A percentile compares a stretch with the other conserved stretches of the same genome.
These are phyloP conservation scores for Sideroxylon spinosum DNA, from an alignment of 179 eudicot genomes.

Conservation along the genomic window DNA sequence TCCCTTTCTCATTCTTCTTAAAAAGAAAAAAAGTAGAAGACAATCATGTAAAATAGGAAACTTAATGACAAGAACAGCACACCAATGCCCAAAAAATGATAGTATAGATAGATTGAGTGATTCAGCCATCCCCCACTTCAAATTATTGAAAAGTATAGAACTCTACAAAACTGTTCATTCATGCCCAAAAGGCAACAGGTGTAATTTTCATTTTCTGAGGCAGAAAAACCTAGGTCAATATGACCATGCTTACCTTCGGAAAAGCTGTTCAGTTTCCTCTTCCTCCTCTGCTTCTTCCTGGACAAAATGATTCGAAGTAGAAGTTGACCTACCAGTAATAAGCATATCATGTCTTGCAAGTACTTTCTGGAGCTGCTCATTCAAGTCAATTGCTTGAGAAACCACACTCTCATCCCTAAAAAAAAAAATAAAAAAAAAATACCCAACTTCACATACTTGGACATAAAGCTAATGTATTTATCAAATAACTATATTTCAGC, in stretches of 20 bases:
- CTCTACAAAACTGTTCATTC: not conserved
- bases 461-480: not conserved
- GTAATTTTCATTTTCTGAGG: not conserved
- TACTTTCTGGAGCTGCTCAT: conserved; percentile 70
- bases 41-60: conserved; percentile 9
- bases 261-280: conserved; percentile 83
- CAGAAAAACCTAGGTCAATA: not conserved
- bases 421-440: not conserved
- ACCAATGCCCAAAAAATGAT: not conserved
- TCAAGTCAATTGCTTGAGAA: conserved; percentile 74
- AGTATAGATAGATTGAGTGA: not conserved
- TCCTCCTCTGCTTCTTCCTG: conserved; percentile 63
- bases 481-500: not conserved
- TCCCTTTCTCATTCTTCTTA: conserved; percentile 85
- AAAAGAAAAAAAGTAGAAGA: not conserved
- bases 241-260: conserved; percentile 51
- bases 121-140: not conserved
- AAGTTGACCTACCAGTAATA: conserved; percentile 38
- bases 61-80: not conserved
- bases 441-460: conserved; percentile 9
- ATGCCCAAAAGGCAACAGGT: not conserved
- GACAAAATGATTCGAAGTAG: conserved; percentile 36
- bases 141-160: not conserved
- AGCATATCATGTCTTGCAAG: conserved; percentile 72
- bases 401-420: conserved; percentile 74